Percentiles rank a stretch among this genome's conserved stretches.
Evolutionary conservation across 2,329 filamentous ascomycete genomes (phyloP).

Genomic region (Alternaria metachromatica): DNA sequence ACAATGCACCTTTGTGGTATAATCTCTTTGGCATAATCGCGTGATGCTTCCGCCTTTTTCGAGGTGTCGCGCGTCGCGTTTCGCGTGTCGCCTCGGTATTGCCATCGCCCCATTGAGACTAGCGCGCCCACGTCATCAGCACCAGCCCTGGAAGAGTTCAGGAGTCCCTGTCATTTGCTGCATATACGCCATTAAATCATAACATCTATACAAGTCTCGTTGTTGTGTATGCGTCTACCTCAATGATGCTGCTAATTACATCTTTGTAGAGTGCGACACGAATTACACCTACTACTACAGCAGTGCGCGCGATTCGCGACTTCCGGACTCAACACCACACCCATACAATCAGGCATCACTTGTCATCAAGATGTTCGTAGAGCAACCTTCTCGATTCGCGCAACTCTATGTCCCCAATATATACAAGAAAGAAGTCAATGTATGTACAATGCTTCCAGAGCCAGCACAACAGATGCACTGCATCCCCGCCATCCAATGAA

Average conservation of each 20-base stretch:
- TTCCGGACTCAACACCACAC: background rate
- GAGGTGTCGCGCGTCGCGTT: background rate
- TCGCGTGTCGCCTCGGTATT: background rate
- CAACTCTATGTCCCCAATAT: background rate
- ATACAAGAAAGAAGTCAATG: slow-evolving; percentile 25
- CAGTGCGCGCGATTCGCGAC: background rate
- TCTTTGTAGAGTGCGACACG: background rate
- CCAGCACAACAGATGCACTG: slow-evolving; percentile 5
- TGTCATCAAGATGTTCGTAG: background rate
- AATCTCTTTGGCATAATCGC: background rate
- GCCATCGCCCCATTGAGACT: background rate
- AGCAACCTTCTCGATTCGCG: background rate
- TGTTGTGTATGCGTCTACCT: background rate
- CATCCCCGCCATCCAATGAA: background rate
- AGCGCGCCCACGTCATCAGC: background rate
- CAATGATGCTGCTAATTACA: background rate
- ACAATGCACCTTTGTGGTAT: background rate
- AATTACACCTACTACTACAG: background rate
- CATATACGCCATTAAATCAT: background rate
- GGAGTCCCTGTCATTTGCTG: background rate
- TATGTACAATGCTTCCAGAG: slow-evolving; percentile 8
- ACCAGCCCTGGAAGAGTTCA: background rate
- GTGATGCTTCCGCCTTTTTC: background rate
- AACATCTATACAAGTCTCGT: background rate
- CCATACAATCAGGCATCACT: background rate